Conservation (phyloP, 1,284 basidiomycete species). For the Tilletia horrida region DNA sequence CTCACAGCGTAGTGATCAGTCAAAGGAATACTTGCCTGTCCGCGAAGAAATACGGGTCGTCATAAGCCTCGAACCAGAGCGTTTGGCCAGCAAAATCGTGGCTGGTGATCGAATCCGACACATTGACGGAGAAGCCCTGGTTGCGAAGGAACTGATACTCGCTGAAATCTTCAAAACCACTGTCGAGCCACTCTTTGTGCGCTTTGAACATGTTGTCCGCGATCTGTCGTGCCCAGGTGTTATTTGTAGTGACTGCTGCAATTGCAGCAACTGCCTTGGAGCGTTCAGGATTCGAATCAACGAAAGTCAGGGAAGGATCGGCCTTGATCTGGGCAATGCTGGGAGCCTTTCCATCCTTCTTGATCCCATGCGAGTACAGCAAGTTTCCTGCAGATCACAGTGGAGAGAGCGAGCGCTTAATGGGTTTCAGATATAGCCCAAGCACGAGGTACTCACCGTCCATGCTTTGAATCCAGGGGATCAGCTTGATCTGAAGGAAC, state of each 20-base stretch:
- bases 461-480: conserved; percentile 31
- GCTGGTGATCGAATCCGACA: too few species aligned
- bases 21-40: neutral
- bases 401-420: too few species aligned
- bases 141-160: too few species aligned
- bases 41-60: neutral
- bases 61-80: too few species aligned
- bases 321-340: conserved; percentile 29
- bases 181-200: too few species aligned
- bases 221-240: conserved; percentile 23
- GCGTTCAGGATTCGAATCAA: conserved; percentile 18
- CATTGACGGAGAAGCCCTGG: too few species aligned
- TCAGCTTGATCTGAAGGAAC: conserved; percentile 32
- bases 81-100: too few species aligned
- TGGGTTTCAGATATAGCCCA: too few species aligned
- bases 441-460: too few species aligned
- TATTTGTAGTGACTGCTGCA: conserved; percentile 29
- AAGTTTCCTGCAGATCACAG: too few species aligned
- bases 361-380: conserved; percentile 21
- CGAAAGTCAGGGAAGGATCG: conserved; percentile 12
- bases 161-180: too few species aligned
- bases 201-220: conserved; percentile 33
- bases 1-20: too few species aligned
- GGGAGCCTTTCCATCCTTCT: conserved; percentile 28
- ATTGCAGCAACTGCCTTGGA: conserved; percentile 28